Percentiles rank a stretch among this genome's conserved stretches.
These are phyloP conservation scores for Pyrenophora graminea DNA, from an alignment of 2,329 filamentous ascomycete species.

Conservation along the genomic window DNA sequence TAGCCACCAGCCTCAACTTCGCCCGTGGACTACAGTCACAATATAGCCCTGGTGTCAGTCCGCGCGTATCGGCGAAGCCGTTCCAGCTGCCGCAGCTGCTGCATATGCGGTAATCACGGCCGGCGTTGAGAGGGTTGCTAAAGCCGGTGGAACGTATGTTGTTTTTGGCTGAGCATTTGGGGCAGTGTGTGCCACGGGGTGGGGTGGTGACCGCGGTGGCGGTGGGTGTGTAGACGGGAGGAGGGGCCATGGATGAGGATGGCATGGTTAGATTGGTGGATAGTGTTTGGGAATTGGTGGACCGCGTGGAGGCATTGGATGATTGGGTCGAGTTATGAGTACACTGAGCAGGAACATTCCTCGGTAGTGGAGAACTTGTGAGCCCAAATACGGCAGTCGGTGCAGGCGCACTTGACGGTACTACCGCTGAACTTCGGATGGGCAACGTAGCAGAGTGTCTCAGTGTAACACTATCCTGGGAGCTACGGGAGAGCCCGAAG, in stretches of 20 bases:
- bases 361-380: not conserved
- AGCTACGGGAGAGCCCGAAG: not conserved
- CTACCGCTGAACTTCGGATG: not conserved
- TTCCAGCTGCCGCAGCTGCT: constrained; percentile 5
- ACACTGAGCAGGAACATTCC: too few relatives aligned
- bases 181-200: not conserved
- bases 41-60: not conserved
- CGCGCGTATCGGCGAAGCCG: constrained; percentile 4
- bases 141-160: not conserved
- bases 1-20: not conserved
- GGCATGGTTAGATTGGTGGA: not conserved
- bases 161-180: not conserved
- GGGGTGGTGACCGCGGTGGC: not conserved
- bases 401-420: not conserved
- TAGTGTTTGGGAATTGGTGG: not conserved
- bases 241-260: not conserved
- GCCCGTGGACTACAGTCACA: not conserved
- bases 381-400: not conserved
- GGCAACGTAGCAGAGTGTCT: not conserved
- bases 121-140: not conserved
- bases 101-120: not conserved
- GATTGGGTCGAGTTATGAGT: not conserved
- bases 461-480: not conserved
- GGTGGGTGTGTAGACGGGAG: not conserved
- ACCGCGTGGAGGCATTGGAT: not conserved